phyloP scores from a whole-genome alignment of 257 asterid species.

The Lycium barbarum region DNA sequence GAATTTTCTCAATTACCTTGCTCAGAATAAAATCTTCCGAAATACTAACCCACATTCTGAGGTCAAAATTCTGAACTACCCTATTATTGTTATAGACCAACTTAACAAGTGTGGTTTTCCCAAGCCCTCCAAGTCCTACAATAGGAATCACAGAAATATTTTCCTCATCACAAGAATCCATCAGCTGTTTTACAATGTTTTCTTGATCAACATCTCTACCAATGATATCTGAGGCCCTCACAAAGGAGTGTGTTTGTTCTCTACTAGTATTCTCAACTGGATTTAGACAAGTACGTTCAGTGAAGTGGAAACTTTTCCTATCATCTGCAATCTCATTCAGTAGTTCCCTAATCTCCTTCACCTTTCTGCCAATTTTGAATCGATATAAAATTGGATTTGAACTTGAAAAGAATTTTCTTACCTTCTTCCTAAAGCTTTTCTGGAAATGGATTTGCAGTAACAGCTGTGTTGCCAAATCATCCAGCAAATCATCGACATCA shows the following conservation, averaged over 20 bases:
- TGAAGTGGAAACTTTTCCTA: conserved; percentile 52
- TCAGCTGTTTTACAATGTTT: conserved; percentile 42
- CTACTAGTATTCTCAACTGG: conserved; percentile 34
- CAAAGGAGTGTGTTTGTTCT: conserved; percentile 66
- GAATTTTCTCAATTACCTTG: conserved; percentile 50
- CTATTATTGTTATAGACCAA: conserved; percentile 52
- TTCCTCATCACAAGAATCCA: conserved; percentile 39
- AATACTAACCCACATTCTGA: conserved; percentile 59
- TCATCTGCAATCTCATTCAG: conserved; percentile 55
- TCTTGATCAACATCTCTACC: conserved; percentile 61
- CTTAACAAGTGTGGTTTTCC: conserved; percentile 60
- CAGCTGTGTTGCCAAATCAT: conserved; percentile 42
- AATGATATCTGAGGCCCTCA: conserved; percentile 54
- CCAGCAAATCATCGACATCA: conserved; percentile 55
- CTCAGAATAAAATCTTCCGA: conserved; percentile 51
- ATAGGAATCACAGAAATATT: conserved; percentile 52
- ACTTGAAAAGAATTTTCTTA: conserved; percentile 44
- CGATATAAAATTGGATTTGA: conserved; percentile 39
- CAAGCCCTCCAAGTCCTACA: conserved; percentile 64
- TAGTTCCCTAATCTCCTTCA: conserved; percentile 42
- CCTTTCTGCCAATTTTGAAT: conserved; percentile 45
- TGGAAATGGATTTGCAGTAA: conserved; percentile 25
- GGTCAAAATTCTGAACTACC: conserved; percentile 44
- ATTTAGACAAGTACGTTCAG: conserved; percentile 35
- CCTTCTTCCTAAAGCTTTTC: conserved; percentile 36